A percentile compares a stretch with the other conserved stretches of the same genome.
These are phyloP conservation scores for Graphilbum fragrans DNA, from an alignment of 2,329 filamentous ascomycete species.

Conservation along the genomic window DNA sequence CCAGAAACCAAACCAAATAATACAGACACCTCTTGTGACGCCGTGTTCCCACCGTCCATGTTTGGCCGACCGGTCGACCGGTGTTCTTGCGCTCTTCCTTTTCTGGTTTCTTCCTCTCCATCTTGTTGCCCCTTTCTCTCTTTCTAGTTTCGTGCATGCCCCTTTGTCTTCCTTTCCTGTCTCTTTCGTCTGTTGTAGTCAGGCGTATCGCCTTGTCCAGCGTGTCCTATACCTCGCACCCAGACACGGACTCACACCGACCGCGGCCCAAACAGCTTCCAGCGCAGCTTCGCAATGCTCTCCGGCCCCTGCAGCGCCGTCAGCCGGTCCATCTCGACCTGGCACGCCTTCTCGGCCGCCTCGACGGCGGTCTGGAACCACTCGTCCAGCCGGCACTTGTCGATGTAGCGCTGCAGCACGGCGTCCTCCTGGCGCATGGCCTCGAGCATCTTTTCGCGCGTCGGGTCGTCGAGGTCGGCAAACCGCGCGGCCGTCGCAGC, in stretches of 20 bases:
- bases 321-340: slow-evolving; percentile 11
- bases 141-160: no score
- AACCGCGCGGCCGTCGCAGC: slow-evolving; percentile 31
- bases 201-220: background rate
- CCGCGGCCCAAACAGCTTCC: slow-evolving; percentile 5
- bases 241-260: background rate
- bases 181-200: background rate
- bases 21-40: no score
- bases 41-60: no score
- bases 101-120: no score
- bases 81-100: no score
- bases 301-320: slow-evolving; percentile 6
- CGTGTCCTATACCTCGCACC: no score
- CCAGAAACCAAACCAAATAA: no score
- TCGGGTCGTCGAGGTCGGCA: slow-evolving; percentile 45
- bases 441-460: slow-evolving; percentile 54
- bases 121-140: no score
- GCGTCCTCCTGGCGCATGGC: slow-evolving; percentile 66
- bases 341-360: slow-evolving; percentile 16
- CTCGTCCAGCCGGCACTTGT: slow-evolving; percentile 55
- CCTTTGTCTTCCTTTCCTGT: background rate
- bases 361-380: slow-evolving; percentile 36
- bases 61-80: no score
- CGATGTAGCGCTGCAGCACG: slow-evolving; percentile 49
- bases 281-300: background rate